Base-by-base conservation (phyloP, 441 rosid genomes). In the Corymbia citriodora region DNA sequence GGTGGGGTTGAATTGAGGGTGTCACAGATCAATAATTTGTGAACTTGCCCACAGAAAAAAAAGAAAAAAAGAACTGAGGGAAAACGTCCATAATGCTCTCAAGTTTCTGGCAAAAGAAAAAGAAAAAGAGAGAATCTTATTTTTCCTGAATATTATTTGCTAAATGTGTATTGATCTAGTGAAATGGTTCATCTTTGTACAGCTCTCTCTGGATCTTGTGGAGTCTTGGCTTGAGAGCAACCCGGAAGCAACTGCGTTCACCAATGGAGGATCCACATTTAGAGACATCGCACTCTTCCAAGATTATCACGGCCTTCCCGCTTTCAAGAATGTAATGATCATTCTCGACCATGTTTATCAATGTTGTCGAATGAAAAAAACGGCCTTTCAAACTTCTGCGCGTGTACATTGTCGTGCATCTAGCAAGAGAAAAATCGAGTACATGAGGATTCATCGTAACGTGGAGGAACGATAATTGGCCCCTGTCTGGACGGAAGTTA, bases 261-360 rank as follows among this genome's bases (percentile, higher is more conserved):
- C 36, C 31, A 85, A 85, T 63, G 90, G 90, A 23, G 88, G 53
- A 85, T 52, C 88, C 21, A 85, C 72, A 16, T 90, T 90, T 49
- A 88, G 88, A 63, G 90, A 90, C 63, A 89, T 90, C 10, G 90
- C 92, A 63, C 92, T 88, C 89, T 91, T 91, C 87, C 92, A 91
- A 87, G 92, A 89, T 65, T 91, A 91, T 55, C 89, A 91, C 29
- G 92, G 92, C 53, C 92, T 89, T 72, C 92, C 90, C 21, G 90
- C 92, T 21, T 91, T 91, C 49, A 91, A 91, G 85, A 63, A 86
- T 48, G 91, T 89, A 89, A 50, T 29, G 55, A 40, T 27, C 57
- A 54, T 87, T 10, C 45, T n/a, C 88, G 27, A 87, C 63, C 61
- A 18, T n/a, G 52, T 79, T 25, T 6, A 7, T 40, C 40, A 17